phyloP scores from a whole-genome alignment of 208 protist species.

The Leishmania braziliensis region DNA sequence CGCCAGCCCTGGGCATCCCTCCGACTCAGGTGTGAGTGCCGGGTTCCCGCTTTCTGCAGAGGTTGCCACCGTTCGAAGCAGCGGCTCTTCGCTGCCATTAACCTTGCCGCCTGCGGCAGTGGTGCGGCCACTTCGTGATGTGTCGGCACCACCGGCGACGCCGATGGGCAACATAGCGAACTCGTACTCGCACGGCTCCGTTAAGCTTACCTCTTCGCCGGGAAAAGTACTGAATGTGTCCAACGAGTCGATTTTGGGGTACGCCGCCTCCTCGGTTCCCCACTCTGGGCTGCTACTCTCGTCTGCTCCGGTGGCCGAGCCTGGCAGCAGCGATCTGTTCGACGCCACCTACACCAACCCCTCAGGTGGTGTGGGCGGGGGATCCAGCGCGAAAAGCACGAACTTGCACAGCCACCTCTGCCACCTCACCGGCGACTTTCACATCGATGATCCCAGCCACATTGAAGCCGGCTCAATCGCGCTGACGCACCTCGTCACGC shows the following conservation, averaged over 20 bases:
- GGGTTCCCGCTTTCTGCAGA: neutral
- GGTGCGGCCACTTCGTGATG: neutral
- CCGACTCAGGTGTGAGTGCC: neutral
- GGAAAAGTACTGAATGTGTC: neutral
- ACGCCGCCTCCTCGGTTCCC: conserved; percentile 6
- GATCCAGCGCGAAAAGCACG: conserved; percentile 11
- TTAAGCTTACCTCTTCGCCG: neutral
- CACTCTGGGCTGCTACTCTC: conserved; percentile 8
- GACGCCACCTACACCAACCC: neutral
- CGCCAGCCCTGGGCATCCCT: neutral
- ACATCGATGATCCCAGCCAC: conserved; percentile 29
- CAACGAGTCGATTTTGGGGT: neutral
- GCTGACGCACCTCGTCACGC: conserved; percentile 33
- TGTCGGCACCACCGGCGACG: neutral
- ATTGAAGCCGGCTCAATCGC: conserved; percentile 26
- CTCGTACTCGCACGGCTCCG: neutral
- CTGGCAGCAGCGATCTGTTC: conserved; percentile 16
- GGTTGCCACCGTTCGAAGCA: neutral
- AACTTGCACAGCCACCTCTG: conserved; percentile 19
- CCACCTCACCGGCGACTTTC: conserved; percentile 22
- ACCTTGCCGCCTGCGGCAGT: neutral
- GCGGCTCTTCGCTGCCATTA: neutral
- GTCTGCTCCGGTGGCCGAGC: neutral
- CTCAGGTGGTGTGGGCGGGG: neutral
- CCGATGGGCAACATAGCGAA: conserved; percentile 8